Base-by-base conservation (phyloP, 805 yeast species). In the Zygoascus biomembranicola region DNA sequence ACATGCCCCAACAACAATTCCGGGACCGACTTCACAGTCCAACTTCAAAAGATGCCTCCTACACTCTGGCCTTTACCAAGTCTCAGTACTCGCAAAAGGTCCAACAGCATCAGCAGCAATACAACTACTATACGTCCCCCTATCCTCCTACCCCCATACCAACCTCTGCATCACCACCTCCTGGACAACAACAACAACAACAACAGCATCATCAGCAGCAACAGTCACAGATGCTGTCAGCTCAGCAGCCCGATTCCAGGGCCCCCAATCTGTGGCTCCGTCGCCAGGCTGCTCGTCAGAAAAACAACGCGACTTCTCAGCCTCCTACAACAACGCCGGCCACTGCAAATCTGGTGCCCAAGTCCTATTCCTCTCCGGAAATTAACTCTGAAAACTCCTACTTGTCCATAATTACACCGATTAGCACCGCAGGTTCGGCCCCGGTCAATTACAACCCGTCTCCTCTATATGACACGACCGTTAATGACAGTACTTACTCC, bases 211-310 rank as follows among this genome's bases (percentile, higher is more conserved):
- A 11, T 4, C 39, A n/a, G 13, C 39, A 35, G 16, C 13, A 35
- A 13, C 16, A 11, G 16, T 13, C 39, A 13, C 13, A 11, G 13
- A 4, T 8, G 16, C 16, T 13, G 16, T 35, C 39, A 11, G 13
- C 39, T n/a, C 13, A 2, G 11, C 8, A 32, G 16, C 39, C 39
- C 8, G 16, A 11, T 35, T n/a, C 39, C 8, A 11, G 16, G 13
- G 16, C 39, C 8, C 39, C 50, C 19, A 57, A 42, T 31, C 53
- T 57, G 23, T 57, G 61, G 61, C 32, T 46, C 23, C 48, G 61
- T 19, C 55, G 61, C 23, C 61, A 57, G 41, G 58, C 54, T 8
- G 32, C 56, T 11, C 42, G 57, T 14, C 47, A 50, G 26, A 57
- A 53, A 48, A 51, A 47, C 19, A 13, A 14, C 28, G 19, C 10